Base-by-base conservation (phyloP, 768 basidiomycete species). In the Solioccasus polychromus region DNA sequence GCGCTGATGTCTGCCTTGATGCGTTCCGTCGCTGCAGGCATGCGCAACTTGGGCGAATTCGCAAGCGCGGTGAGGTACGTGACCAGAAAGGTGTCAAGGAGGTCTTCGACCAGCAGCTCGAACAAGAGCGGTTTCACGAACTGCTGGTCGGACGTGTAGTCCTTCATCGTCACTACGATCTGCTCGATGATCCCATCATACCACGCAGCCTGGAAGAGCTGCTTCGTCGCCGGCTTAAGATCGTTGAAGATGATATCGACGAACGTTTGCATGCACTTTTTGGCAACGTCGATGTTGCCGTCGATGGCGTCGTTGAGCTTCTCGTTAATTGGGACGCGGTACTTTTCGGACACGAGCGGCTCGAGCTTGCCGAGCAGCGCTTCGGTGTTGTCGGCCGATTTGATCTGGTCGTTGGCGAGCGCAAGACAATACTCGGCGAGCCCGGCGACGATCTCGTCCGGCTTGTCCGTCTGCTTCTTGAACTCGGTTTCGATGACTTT, bases 161-260 rank as follows among this genome's bases (percentile, higher is more conserved):
- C 96, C 42, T 85, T 79, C 76, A 98, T 89, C 32, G 96, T 99
- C 69, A 93, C 90, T 50, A 96, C 77, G 42, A 98, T 86, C 67
- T 95, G 92, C 5, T 75, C 72, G 70, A 95, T 80, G 58, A 87
- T 79, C 4, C 86, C 85, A 23, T 93, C 91, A 64, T 98, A 98
- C 96, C 96, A 98, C 1, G 75, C 54, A 6, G 78, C 72, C 47
- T 85, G 83, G 77, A 98, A 93, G 29, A 98, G 75, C 30, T 74
- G 75, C 63, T 90, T 92, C 14, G 82, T 87, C 9, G 88, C 94
- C 1, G 87, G 82, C 63, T 86, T 90, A 54, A 98, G 70, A 63
- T 98, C 96, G 66, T 96, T 89, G 74, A 96, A 92, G 57, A 98
- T 85, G 58, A 95, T 82, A 56, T 90, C 88, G 59, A 99, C 93